Conservation (phyloP, 2,329 filamentous ascomycete species). For the Stachybotrys elegans region DNA sequence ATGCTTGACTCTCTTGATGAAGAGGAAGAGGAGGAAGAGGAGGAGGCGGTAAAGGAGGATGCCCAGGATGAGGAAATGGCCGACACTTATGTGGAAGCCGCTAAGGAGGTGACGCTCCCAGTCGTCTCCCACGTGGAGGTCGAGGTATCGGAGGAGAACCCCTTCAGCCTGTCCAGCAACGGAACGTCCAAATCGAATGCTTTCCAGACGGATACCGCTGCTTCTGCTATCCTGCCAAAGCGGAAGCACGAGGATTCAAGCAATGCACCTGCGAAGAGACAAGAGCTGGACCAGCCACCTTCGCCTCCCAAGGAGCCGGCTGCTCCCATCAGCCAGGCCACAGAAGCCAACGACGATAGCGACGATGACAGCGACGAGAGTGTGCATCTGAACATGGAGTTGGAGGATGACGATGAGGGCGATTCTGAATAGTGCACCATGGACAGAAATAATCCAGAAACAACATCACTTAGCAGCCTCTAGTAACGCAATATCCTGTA, state of each 20-base stretch:
- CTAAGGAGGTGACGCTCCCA: constrained; percentile 12
- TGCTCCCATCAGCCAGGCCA: constrained; percentile 9
- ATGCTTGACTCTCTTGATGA: constrained; percentile 22
- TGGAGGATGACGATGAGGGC: constrained; percentile 41
- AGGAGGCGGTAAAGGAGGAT: no score
- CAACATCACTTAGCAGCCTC: no score
- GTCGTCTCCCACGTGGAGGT: constrained; percentile 14
- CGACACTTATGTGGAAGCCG: constrained; percentile 28
- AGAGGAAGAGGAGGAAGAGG: constrained; percentile 31
- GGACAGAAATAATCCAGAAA: not conserved
- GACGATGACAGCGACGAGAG: constrained; percentile 44
- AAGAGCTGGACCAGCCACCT: constrained; percentile 29
- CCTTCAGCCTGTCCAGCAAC: constrained; percentile 23
- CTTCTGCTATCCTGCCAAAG: constrained; percentile 23
- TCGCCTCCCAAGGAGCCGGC: constrained; percentile 13
- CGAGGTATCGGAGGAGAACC: constrained; percentile 26
- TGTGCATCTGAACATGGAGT: constrained; percentile 54
- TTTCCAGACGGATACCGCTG: constrained; percentile 9
- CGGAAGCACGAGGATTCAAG: constrained; percentile 34
- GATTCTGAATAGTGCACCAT: constrained; percentile 11
- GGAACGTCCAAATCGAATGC: constrained; percentile 8
- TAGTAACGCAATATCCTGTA: no score
- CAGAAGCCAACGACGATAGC: constrained; percentile 14
- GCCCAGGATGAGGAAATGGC: constrained; percentile 31
- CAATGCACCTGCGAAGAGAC: constrained; percentile 30